These are phyloP conservation scores for Fraxinus baroniana DNA, from an alignment of 305 asterid species.

Conservation along the genomic window DNA sequence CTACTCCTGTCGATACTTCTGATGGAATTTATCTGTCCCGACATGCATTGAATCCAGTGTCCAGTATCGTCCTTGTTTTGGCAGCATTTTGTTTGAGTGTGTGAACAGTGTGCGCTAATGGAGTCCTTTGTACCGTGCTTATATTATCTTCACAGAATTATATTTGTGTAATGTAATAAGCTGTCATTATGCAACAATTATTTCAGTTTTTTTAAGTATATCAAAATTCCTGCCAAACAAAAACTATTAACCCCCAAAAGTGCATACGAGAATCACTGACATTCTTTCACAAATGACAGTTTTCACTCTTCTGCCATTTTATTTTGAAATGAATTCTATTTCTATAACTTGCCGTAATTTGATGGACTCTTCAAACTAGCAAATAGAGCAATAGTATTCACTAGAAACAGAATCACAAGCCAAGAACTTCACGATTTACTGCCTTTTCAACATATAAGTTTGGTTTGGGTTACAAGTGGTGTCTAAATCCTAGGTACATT, in stretches of 20 bases:
- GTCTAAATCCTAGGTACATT: not conserved
- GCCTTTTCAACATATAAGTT: not conserved
- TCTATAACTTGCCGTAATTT: not conserved
- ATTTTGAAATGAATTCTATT: not conserved
- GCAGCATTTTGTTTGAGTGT: conserved; percentile 13
- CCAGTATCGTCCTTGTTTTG: conserved; percentile 9
- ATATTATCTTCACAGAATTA: not conserved
- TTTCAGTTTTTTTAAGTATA: not conserved
- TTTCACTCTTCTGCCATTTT: not conserved
- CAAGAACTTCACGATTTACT: not conserved
- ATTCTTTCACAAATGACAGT: not conserved
- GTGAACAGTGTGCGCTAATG: not conserved
- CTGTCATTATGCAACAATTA: not conserved
- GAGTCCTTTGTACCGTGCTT: conserved; percentile 10
- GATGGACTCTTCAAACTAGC: not conserved
- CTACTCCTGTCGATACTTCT: conserved; percentile 35
- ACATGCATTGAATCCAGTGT: conserved; percentile 12
- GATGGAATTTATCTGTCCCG: conserved; percentile 11
- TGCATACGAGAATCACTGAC: not conserved
- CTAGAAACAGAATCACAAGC: not conserved
- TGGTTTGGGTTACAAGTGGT: not conserved
- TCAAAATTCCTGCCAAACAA: not conserved
- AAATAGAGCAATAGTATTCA: not conserved
- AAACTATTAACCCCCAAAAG: not conserved
- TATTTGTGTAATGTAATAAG: conserved; percentile 8